A percentile compares a stretch with the other conserved stretches of the same genome.
phyloP scores from a whole-genome alignment of 2,329 filamentous ascomycete species.

The Fulvia fulva region DNA sequence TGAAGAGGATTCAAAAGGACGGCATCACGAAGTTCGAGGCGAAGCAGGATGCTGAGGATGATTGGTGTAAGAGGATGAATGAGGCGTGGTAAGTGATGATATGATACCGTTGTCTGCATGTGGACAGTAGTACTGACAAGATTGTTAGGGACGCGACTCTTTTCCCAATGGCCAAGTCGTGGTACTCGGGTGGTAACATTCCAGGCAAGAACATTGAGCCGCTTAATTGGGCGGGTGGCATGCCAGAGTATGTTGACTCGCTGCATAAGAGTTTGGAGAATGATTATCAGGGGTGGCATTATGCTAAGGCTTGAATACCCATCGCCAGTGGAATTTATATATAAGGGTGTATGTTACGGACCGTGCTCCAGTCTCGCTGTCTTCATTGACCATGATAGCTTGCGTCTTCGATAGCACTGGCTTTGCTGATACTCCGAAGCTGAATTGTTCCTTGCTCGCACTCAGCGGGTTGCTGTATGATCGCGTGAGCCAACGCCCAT shows the following conservation, averaged over 20 bases:
- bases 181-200: constrained; percentile 41
- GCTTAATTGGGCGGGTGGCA: constrained; percentile 43
- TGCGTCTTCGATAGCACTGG: no score
- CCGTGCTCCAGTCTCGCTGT: background rate
- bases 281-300: constrained; percentile 29
- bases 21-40: constrained; percentile 37
- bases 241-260: constrained; percentile 31
- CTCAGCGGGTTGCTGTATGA: no score
- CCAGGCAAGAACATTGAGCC: constrained; percentile 46
- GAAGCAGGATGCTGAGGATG: constrained; percentile 40
- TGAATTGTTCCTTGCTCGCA: no score
- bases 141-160: constrained; percentile 35
- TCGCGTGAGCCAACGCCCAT: no score
- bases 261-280: constrained; percentile 29
- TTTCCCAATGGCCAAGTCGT: constrained; percentile 30
- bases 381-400: no score
- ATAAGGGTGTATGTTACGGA: background rate
- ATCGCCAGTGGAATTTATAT: background rate
- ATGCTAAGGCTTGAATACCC: constrained; percentile 12
- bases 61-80: constrained; percentile 34
- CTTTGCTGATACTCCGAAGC: no score
- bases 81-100: constrained; percentile 12
- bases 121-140: constrained; percentile 6
- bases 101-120: background rate
- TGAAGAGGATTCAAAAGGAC: constrained; percentile 37